Base-by-base conservation (phyloP, 2,329 filamentous ascomycete species). In the Lachnellula occidentalis region DNA sequence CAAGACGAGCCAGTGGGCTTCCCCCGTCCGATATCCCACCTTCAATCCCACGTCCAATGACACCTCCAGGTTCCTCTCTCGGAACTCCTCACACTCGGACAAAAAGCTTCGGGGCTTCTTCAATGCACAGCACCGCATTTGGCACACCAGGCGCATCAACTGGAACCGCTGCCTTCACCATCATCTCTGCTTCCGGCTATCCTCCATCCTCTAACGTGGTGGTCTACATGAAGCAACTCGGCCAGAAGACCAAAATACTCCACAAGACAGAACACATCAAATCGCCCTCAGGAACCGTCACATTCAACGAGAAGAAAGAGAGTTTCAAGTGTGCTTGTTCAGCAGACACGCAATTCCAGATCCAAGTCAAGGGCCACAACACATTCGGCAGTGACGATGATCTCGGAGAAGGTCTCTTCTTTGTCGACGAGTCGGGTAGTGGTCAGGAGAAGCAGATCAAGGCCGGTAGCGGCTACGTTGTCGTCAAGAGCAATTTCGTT, bases 251-350 rank as follows among this genome's bases (percentile, higher is more conserved):
- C 48, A 96, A 94, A 74, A 82, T 87, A 45, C 76, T 99, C 45
- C 85, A 92, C 74, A 96, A 97, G 77, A 96, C 92, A 21, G 95
- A 96, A 70, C 87, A 94, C 60, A 82, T 88, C 74, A 96, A 96
- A 71, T 80, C 86, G 0, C 74, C 81, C 3, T 76, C 75, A 1
- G 89, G 87, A 1, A 73, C 78, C 3, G 81, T 89, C 58, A 78
- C 76, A 17, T 95, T 84, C 70, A 85, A 90, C 59, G 74, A 78
- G 48, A 71, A 74, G 59, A 67, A 67, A 43, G 90, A 95, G 69
- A 85, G 82, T 0, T 92, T 94, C 76, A 91, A 85, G 66, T 78
- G 88, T 21, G 76, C 79, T 11, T 95, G 91, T 72, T 81, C 86
- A 1, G 85, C 92, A 2, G 92, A 96, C 64, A 79, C 88, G 21